Base-by-base conservation (phyloP, 106 monocot species). In the Chionographis japonica region DNA sequence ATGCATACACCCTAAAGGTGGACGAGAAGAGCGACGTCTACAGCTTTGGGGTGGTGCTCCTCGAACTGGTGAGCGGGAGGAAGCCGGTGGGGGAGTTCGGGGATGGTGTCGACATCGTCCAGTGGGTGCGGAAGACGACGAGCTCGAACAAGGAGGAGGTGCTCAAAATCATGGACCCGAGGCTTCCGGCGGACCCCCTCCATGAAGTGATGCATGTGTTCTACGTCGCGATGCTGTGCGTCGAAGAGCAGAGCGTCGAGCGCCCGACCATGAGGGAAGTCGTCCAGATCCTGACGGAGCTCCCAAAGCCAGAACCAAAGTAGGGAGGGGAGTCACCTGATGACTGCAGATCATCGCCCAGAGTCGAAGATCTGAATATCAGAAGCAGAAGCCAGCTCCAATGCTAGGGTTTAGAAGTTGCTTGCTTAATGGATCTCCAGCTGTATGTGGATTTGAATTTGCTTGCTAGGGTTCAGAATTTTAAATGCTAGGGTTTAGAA, bases 11-110 rank as follows among this genome's bases (percentile, higher is more conserved):
- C 4, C 65, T 82, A 59, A 77, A 76, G 50, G 82, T 82, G 56
- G 82, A 82, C 54, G 82, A 82, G 73, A 82, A 82, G 73, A 82
- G 77, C 63, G 82, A 82, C 17, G 82, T 82, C 27, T 82, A 82
- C 73, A 82, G 82, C 65, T 82, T 77, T 20, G 82, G 82, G 1
- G 82, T 82, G 27, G 82, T 82, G 18, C 50, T 82, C 4, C 60
- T 82, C 9, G 82, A 82, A 65, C 69, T 82, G 14, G 40, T 82
- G 6, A 63, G 67, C 50, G 82, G 82, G 37, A 65, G 68, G 40
- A 82, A 77, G 11, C 82, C 82, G 2, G 82, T 82, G 2, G 82
- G 82, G 16, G 82, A 82, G 63, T 82, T 82, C 50, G 82, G 82
- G 2, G 82, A 82, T 63, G 82, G 82, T 0, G 82, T 82, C 37